Evolutionary conservation across 306 rosid genomes (phyloP).

Genomic region (Cicer cuneatum): DNA sequence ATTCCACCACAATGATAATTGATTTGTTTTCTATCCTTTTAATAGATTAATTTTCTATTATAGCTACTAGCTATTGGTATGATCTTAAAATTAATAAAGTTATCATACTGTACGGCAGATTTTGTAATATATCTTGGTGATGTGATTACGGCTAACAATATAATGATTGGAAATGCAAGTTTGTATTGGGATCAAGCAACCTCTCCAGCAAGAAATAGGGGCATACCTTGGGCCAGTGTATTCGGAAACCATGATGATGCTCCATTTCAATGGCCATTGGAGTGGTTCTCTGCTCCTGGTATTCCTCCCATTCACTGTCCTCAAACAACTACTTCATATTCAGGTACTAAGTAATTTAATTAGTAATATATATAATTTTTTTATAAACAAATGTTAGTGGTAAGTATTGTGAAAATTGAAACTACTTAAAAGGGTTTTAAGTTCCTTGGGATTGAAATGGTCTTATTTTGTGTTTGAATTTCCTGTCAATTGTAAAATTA

Average conservation of each 20-base stretch:
- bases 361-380: not conserved
- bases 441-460: not conserved
- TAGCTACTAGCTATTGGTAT: not conserved
- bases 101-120: constrained; percentile 52
- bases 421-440: not conserved
- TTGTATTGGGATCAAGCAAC: constrained; percentile 81
- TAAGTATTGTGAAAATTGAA: not conserved
- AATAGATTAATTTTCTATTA: too few relatives aligned
- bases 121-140: constrained; percentile 92
- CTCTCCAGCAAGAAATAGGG: constrained; percentile 70
- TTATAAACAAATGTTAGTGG: too few relatives aligned
- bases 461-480: not conserved
- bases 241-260: constrained; percentile 95
- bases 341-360: constrained; percentile 51
- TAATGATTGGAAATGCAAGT: constrained; percentile 71
- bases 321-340: constrained; percentile 40
- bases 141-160: constrained; percentile 83
- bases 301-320: constrained; percentile 67
- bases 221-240: constrained; percentile 80
- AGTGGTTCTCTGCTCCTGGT: constrained; percentile 79
- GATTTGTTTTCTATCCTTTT: too few relatives aligned
- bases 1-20: too few relatives aligned
- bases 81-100: constrained; percentile 21
- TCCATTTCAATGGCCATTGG: constrained; percentile 73
- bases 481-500: not conserved